Conservation (phyloP, 1,284 basidiomycete species). For the Pascua guehoae region DNA sequence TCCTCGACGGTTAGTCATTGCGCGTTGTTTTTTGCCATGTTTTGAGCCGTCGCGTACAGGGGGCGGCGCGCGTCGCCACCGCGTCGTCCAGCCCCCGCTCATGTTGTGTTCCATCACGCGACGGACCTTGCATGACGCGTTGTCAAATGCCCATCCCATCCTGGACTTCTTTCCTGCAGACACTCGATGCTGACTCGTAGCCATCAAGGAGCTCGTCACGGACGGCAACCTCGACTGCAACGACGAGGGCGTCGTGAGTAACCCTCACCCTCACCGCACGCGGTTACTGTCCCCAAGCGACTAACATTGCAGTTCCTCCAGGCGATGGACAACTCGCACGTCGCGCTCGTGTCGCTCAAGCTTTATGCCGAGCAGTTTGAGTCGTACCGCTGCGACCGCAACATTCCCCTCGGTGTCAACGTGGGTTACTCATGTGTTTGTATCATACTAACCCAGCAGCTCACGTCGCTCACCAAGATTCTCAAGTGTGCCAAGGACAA, state of each 20-base stretch:
- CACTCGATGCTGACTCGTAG: constrained; percentile 51
- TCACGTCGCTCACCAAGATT: constrained; percentile 88
- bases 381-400: constrained; percentile 89
- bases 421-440: constrained; percentile 27
- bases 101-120: too few relatives aligned
- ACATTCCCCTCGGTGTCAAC: constrained; percentile 90
- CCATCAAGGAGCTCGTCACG: constrained; percentile 94
- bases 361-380: constrained; percentile 75
- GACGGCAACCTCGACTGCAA: constrained; percentile 98
- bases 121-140: too few relatives aligned
- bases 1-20: constrained; percentile 69
- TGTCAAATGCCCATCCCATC: background rate
- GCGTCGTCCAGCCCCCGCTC: background rate
- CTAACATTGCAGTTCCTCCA: constrained; percentile 64
- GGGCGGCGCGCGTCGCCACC: background rate
- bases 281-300: constrained; percentile 36
- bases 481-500: constrained; percentile 97
- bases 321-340: constrained; percentile 99
- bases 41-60: constrained; percentile 1
- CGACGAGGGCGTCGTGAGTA: constrained; percentile 88
- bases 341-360: constrained; percentile 75
- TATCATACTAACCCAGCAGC: constrained; percentile 39
- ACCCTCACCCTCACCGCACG: too few relatives aligned
- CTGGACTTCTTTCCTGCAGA: too few relatives aligned
- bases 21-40: too few relatives aligned